phyloP scores from a whole-genome alignment of 208 protist species.

The Trypanosoma conorhini region DNA sequence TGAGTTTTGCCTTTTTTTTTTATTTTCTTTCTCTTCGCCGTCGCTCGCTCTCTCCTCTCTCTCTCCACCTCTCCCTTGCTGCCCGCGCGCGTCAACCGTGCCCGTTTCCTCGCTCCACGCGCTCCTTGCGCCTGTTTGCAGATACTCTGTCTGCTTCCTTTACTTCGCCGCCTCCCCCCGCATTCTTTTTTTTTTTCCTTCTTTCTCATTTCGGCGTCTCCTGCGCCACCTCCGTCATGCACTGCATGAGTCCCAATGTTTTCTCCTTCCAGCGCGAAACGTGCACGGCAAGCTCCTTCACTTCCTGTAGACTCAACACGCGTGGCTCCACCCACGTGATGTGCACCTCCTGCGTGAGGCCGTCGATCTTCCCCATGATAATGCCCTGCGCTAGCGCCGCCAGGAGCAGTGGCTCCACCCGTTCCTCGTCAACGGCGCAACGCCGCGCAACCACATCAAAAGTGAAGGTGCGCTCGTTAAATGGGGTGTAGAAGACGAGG shows the following conservation, averaged over 20 bases:
- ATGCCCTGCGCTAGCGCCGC: conserved; percentile 93
- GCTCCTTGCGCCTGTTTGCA: not conserved
- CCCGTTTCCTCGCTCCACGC: not conserved
- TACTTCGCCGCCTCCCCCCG: not conserved
- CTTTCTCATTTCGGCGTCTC: conserved; percentile 23
- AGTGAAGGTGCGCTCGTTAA: conserved; percentile 89
- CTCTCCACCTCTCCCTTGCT: not conserved
- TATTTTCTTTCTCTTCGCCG: not conserved
- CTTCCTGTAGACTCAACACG: conserved; percentile 79
- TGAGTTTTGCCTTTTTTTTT: not conserved
- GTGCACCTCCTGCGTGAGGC: conserved; percentile 77
- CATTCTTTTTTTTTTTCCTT: not conserved
- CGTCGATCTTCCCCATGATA: conserved; percentile 94
- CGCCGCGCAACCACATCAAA: conserved; percentile 77
- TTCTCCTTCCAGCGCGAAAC: conserved; percentile 73
- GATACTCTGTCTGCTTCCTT: not conserved
- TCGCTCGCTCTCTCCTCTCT: not conserved
- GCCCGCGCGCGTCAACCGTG: not conserved
- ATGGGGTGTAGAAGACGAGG: conserved; percentile 93
- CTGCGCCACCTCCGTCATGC: conserved; percentile 35
- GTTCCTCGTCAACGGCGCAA: conserved; percentile 55
- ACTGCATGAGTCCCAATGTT: conserved; percentile 49
- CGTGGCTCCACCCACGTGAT: conserved; percentile 91
- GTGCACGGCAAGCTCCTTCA: conserved; percentile 69
- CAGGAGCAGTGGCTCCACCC: conserved; percentile 95